Evolutionary conservation across 2,329 filamentous ascomycete species (phyloP).

Genomic region (Xylaria sp.): DNA sequence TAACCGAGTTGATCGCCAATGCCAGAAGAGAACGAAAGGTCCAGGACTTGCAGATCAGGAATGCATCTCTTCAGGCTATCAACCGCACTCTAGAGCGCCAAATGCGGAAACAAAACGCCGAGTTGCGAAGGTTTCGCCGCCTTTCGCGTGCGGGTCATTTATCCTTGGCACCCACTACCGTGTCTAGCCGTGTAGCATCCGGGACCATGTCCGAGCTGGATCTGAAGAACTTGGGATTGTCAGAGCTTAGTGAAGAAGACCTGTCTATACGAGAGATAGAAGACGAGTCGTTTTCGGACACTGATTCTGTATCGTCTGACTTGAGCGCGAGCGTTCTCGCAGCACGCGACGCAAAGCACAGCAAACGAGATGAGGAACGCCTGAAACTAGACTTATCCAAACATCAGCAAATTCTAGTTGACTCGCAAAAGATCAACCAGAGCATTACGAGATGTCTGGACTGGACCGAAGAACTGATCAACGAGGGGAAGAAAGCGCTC

Average conservation of each 20-base stretch:
- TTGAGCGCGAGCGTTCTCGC: constrained; percentile 48
- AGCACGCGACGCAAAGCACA: constrained; percentile 56
- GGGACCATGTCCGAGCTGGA: constrained; percentile 50
- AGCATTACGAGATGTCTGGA: constrained; percentile 87
- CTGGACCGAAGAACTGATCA: constrained; percentile 90
- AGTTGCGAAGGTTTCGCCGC: constrained; percentile 84
- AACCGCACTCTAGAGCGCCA: constrained; percentile 92
- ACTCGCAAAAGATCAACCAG: constrained; percentile 95
- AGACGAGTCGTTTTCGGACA: constrained; percentile 57
- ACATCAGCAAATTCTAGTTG: constrained; percentile 85
- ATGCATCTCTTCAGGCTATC: constrained; percentile 92
- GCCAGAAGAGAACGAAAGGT: constrained; percentile 93
- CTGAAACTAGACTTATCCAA: constrained; percentile 85
- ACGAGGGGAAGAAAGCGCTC: constrained; percentile 84
- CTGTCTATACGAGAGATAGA: constrained; percentile 49
- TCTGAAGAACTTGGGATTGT: constrained; percentile 52
- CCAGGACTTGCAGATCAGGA: constrained; percentile 93
- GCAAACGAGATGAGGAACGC: constrained; percentile 79
- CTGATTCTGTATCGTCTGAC: constrained; percentile 47
- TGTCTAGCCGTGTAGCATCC: constrained; percentile 51
- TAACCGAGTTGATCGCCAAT: constrained; percentile 82
- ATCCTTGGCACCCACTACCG: constrained; percentile 60
- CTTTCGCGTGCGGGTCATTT: constrained; percentile 81
- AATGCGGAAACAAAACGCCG: constrained; percentile 86
- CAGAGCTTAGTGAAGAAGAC: constrained; percentile 58